Evolutionary conservation across 768 basidiomycete species (phyloP), one percentile per base, ranked within the genome.

Genomic region (Mycena crocata): DNA sequence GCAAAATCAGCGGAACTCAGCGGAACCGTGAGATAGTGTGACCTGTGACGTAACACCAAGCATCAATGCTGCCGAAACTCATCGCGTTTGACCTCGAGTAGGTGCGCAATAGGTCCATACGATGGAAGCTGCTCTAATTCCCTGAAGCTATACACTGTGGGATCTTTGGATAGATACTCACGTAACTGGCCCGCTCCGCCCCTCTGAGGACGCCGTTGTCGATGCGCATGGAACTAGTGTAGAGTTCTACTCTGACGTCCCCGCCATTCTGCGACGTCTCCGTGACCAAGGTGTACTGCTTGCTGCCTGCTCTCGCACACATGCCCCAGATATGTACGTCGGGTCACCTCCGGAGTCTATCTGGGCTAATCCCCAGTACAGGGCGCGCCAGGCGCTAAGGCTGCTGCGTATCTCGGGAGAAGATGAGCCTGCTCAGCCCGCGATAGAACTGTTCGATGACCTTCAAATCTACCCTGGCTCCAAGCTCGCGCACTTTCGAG

Each of bases 161-260:
- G 87, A 90, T 62, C 81, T 95, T 19, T 95, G 93, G 94, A 90
- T 95, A 57, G 94, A 96, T 76, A 89, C 89, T 21, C 91, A 94
- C 75, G 83, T 93, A 56, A 79, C 84, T 46, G 86, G 89, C 32
- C 88, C 91, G 9, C 77, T 93, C 56, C 83, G 77, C 60, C 81
- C 85, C 48, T 77, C 88, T 26, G 81, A 78, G 15, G 75, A 86
- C 32, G 73, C 77, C 64, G 83, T 91, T 1, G 76, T 84, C 12
- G 89, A 91, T 72, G 82, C 76, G 84, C 84, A 58, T 26, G 78
- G 64, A 15, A 44, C 32, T n/a, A 40, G 30, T 31, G 86, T 96
- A 44, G 81, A 83, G 3, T 94, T 97, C 77, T 97, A 93, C 77
- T 78, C 81, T 40, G 90, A 96, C 61, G 93, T 96, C 0, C 88